Conservation (phyloP, 2,329 filamentous ascomycete species). For the Colletotrichum lindemuthianum region DNA sequence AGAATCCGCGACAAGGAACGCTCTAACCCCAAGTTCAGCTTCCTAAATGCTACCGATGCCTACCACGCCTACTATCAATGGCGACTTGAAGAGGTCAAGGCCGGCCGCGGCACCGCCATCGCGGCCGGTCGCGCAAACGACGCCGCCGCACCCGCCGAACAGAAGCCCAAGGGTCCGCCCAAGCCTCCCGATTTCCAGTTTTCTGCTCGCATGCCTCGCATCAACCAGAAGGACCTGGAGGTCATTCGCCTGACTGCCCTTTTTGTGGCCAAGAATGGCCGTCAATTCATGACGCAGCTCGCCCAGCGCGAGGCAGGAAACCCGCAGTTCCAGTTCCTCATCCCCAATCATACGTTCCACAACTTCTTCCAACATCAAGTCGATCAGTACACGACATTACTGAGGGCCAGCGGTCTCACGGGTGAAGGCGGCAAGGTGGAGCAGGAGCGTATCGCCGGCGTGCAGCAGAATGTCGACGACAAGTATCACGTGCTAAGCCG, state of each 20-base stretch:
- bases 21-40: slow-evolving; percentile 90
- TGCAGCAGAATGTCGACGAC: slow-evolving; percentile 80
- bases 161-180: slow-evolving; percentile 82
- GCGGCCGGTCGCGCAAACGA: slow-evolving; percentile 80
- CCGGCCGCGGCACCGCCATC: slow-evolving; percentile 82
- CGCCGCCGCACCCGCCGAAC: slow-evolving; percentile 58
- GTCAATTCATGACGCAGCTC: slow-evolving; percentile 89
- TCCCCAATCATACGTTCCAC: slow-evolving; percentile 94
- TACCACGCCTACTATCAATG: slow-evolving; percentile 92
- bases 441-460: slow-evolving; percentile 75
- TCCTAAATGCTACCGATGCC: slow-evolving; percentile 80
- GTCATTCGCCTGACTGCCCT: slow-evolving; percentile 81
- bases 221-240: slow-evolving; percentile 91
- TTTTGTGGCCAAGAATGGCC: slow-evolving; percentile 92
- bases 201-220: slow-evolving; percentile 95
- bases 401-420: slow-evolving; percentile 74
- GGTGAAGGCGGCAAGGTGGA: slow-evolving; percentile 75
- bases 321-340: slow-evolving; percentile 94
- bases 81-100: slow-evolving; percentile 86
- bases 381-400: slow-evolving; percentile 88
- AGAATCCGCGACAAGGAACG: slow-evolving; percentile 87
- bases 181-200: slow-evolving; percentile 91
- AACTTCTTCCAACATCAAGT: slow-evolving; percentile 94
- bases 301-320: slow-evolving; percentile 90
- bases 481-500: slow-evolving; percentile 82